phyloP scores from a whole-genome alignment of 345 rosid genomes.

The Limnanthes douglasii region DNA sequence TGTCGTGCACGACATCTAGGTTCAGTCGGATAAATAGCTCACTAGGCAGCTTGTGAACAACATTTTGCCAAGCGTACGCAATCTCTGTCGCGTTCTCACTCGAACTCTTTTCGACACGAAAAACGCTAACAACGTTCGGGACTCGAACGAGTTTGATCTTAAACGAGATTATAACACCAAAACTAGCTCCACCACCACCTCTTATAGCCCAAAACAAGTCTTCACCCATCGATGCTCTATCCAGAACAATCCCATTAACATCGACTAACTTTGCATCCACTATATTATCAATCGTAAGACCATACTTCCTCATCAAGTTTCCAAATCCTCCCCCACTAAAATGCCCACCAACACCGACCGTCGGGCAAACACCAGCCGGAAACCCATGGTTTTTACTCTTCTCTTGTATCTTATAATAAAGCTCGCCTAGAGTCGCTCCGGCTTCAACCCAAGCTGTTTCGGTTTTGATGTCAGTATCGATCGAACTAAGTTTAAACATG shows the following conservation, averaged over 20 bases:
- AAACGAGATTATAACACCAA: slow-evolving; percentile 24
- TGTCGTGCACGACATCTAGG: slow-evolving; percentile 5
- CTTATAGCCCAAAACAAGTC: slow-evolving; percentile 40
- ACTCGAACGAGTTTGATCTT: slow-evolving; percentile 26
- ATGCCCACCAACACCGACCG: slow-evolving; percentile 36
- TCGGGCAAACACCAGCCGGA: slow-evolving; percentile 33
- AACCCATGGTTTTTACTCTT: slow-evolving; percentile 28
- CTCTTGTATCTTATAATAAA: slow-evolving; percentile 24
- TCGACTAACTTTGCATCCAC: slow-evolving; percentile 26
- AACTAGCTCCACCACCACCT: slow-evolving; percentile 37
- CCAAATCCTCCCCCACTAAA: slow-evolving; percentile 33
- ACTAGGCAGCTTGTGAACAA: slow-evolving; percentile 16
- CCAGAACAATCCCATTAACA: slow-evolving; percentile 14
- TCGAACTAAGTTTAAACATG: slow-evolving; percentile 20
- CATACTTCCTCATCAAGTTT: slow-evolving; percentile 25
- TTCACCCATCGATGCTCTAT: slow-evolving; percentile 33
- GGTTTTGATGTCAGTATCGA: slow-evolving; percentile 11
- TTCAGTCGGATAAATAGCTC: slow-evolving; percentile 13
- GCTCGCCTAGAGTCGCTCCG: slow-evolving; percentile 34
- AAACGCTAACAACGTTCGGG: slow-evolving; percentile 27
- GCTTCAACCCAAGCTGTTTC: slow-evolving; percentile 34
- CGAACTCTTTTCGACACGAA: slow-evolving; percentile 8
- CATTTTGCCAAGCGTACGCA: slow-evolving; percentile 16
- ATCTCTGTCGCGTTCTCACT: slow-evolving; percentile 26
- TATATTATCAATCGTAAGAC: slow-evolving; percentile 24